Evolutionary conservation across 2,329 filamentous ascomycete species (phyloP).

Genomic region (Zymoseptoria crescenta): DNA sequence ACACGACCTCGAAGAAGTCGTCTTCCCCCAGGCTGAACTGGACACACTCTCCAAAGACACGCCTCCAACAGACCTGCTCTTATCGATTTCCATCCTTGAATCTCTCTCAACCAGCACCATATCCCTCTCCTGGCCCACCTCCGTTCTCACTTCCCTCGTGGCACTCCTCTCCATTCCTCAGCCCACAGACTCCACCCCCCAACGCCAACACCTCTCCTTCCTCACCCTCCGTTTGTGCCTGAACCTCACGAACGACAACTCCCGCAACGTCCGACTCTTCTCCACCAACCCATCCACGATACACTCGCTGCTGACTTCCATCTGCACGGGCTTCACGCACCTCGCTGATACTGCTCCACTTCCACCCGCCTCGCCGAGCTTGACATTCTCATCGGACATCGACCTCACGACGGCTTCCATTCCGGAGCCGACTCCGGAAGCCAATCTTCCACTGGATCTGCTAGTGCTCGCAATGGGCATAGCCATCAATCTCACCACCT

Average conservation of each 20-base stretch:
- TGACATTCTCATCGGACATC: conserved; percentile 1
- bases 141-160: conserved; percentile 13
- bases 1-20: conserved; percentile 13
- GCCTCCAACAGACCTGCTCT: conserved; percentile 37
- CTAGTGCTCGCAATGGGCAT: conserved; percentile 72
- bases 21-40: conserved; percentile 11
- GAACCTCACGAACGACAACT: conserved; percentile 78
- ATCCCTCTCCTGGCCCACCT: conserved; percentile 19
- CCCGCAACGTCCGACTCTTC: conserved; percentile 60
- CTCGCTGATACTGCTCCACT: conserved; percentile 3
- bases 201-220: conserved; percentile 19
- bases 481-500: conserved; percentile 81
- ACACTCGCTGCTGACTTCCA: conserved; percentile 26
- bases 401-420: conserved; percentile 47
- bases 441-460: conserved; percentile 47
- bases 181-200: conserved; percentile 2
- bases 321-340: conserved; percentile 21
- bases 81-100: conserved; percentile 39
- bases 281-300: conserved; percentile 46
- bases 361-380: neutral
- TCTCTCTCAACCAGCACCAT: conserved; percentile 22
- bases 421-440: conserved; percentile 5
- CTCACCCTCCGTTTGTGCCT: conserved; percentile 64
- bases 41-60: conserved; percentile 12
- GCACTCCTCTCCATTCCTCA: conserved; percentile 11